Percentiles rank a stretch among this genome's conserved stretches.
phyloP scores from a whole-genome alignment of 2,329 filamentous ascomycete species.

The Aspergillus intermedius region DNA sequence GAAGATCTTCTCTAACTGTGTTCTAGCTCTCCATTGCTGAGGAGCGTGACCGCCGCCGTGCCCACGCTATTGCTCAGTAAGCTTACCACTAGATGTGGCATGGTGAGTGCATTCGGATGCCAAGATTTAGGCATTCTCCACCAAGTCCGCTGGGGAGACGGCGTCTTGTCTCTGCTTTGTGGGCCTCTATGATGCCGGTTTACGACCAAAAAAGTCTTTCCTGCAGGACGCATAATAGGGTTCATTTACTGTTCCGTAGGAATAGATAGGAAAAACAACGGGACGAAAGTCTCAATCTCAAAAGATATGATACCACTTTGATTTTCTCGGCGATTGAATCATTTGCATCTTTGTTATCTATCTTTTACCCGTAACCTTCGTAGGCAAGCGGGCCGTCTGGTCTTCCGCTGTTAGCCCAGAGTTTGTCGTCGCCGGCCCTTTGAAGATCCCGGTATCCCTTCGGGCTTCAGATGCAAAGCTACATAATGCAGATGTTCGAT shows the following conservation, averaged over 20 bases:
- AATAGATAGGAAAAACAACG: constrained; percentile 28
- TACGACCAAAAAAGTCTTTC: constrained; percentile 13
- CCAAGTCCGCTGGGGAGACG: constrained; percentile 27
- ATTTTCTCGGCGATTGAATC: constrained; percentile 9
- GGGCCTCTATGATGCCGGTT: constrained; percentile 29
- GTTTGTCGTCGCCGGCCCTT: too few relatives aligned
- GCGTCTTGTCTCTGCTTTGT: constrained; percentile 33
- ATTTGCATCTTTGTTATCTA: too few relatives aligned
- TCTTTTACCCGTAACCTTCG: too few relatives aligned
- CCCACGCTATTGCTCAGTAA: constrained; percentile 48
- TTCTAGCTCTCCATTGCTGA: constrained; percentile 84
- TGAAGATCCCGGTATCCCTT: too few relatives aligned
- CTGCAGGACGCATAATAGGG: constrained; percentile 7
- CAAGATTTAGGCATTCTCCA: constrained; percentile 17
- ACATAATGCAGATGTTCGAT: too few relatives aligned
- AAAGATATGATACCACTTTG: constrained; percentile 28
- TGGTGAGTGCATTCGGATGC: constrained; percentile 18
- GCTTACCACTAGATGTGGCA: constrained; percentile 30
- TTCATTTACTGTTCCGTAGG: constrained; percentile 20
- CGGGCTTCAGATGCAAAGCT: too few relatives aligned
- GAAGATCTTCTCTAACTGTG: constrained; percentile 13
- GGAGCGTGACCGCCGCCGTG: constrained; percentile 96
- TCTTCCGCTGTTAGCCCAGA: too few relatives aligned
- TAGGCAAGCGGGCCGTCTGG: too few relatives aligned
- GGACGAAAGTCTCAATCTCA: constrained; percentile 21